phyloP scores from a whole-genome alignment of 176 grass and related monocot genomes.

The Avena eriantha region DNA sequence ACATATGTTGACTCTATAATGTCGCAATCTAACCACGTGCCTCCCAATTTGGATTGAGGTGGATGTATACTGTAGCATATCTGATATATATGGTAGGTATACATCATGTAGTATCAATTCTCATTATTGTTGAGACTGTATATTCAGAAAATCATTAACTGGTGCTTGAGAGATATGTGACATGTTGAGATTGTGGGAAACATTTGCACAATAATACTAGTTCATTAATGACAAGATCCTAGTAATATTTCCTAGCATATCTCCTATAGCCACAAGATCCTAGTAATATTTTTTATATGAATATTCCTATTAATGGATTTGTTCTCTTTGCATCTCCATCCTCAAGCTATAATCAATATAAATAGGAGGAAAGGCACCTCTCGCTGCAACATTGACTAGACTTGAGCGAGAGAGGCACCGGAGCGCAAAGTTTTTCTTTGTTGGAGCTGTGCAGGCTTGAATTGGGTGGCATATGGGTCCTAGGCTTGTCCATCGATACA shows the following conservation, averaged over 20 bases:
- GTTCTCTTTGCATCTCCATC: not conserved
- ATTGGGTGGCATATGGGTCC: not conserved
- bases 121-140: not conserved
- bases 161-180: too few relatives aligned
- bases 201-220: too few relatives aligned
- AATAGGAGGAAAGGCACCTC: not conserved
- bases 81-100: not conserved
- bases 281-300: not conserved
- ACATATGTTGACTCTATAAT: too few relatives aligned
- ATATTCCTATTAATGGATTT: not conserved
- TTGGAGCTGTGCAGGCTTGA: not conserved
- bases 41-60: too few relatives aligned
- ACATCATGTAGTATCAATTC: not conserved
- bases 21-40: too few relatives aligned
- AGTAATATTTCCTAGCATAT: not conserved
- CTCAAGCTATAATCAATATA: not conserved
- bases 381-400: not conserved
- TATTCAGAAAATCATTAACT: too few relatives aligned
- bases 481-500: not conserved
- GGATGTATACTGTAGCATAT: not conserved
- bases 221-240: not conserved
- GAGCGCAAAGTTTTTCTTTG: not conserved
- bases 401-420: not conserved
- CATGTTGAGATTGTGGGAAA: too few relatives aligned
- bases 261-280: not conserved